phyloP scores from a whole-genome alignment of 148 eudicot genomes.

The Nepenthes gracilis region DNA sequence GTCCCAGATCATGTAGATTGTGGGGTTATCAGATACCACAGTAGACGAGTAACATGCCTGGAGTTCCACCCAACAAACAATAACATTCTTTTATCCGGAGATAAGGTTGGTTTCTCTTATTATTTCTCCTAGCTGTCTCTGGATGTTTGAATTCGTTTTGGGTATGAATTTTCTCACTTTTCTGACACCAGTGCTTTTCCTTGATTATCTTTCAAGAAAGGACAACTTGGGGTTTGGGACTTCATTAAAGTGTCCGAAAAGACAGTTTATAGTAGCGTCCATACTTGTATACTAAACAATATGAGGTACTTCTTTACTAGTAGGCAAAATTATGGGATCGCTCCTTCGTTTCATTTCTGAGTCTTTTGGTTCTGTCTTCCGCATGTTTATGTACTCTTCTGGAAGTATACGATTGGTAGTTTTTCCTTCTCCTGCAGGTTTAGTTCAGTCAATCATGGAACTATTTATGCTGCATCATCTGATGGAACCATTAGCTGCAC shows the following conservation, averaged over 20 bases:
- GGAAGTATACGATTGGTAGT: constrained; percentile 3
- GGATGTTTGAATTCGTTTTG: neutral
- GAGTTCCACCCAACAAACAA: constrained; percentile 91
- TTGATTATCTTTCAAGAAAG: constrained; percentile 46
- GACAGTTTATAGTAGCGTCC: constrained; percentile 78
- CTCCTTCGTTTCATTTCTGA: neutral
- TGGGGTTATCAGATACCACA: constrained; percentile 87
- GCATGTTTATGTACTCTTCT: neutral
- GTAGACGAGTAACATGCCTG: constrained; percentile 86
- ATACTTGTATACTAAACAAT: constrained; percentile 71
- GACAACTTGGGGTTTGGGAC: constrained; percentile 99
- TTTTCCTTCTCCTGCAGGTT: constrained; percentile 34
- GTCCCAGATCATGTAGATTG: constrained; percentile 80
- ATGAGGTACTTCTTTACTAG: constrained; percentile 48
- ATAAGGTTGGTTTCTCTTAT: constrained; percentile 50
- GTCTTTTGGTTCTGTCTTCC: neutral
- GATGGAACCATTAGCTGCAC: constrained; percentile 91
- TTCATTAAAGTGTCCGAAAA: constrained; percentile 69
- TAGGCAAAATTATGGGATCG: neutral
- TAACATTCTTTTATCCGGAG: constrained; percentile 84
- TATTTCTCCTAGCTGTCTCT: neutral
- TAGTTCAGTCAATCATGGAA: constrained; percentile 64
- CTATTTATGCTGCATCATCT: constrained; percentile 77
- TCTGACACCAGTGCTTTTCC: neutral
- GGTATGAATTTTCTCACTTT: neutral